These are phyloP conservation scores for Osmanthus fragrans DNA, from an alignment of 257 asterid species.

Conservation along the genomic window DNA sequence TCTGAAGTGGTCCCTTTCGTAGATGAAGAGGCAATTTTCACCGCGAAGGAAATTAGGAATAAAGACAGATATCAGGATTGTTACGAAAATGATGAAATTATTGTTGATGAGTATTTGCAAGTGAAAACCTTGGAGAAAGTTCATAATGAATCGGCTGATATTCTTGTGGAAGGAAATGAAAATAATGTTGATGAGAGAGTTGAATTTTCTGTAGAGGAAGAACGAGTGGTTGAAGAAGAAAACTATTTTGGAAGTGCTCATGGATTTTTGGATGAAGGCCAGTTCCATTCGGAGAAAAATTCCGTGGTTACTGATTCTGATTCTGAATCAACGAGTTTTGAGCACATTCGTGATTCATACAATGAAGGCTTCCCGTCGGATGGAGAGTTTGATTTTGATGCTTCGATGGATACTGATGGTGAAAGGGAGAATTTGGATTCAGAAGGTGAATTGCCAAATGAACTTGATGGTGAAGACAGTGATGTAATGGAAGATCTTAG, in stretches of 20 bases:
- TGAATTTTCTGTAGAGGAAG: conserved; percentile 16
- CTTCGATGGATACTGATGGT: conserved; percentile 13
- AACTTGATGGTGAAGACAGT: conserved; percentile 41
- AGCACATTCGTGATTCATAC: conserved; percentile 35
- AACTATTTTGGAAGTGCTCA: background rate
- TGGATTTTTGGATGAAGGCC: conserved; percentile 25
- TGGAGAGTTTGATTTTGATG: conserved; percentile 31
- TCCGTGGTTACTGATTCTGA: conserved; percentile 32
- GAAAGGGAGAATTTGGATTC: conserved; percentile 24
- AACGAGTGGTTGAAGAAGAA: conserved; percentile 3
- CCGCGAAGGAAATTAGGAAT: conserved; percentile 22
- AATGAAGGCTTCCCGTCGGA: conserved; percentile 60
- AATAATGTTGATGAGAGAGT: conserved; percentile 13
- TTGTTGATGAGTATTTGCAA: conserved; percentile 1
- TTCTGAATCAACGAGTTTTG: conserved; percentile 26
- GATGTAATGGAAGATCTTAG: conserved; percentile 44
- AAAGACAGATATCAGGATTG: background rate
- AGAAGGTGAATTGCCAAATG: conserved; percentile 26
- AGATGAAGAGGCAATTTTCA: conserved; percentile 32
- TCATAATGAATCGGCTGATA: background rate
- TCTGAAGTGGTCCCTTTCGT: conserved; percentile 35
- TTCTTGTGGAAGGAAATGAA: conserved; percentile 28
- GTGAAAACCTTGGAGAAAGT: conserved; percentile 10
- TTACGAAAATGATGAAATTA: background rate
- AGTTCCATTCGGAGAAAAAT: conserved; percentile 21